Conservation (phyloP, 1,139 yeast genomes). For the Yamadazyma taylorii region DNA sequence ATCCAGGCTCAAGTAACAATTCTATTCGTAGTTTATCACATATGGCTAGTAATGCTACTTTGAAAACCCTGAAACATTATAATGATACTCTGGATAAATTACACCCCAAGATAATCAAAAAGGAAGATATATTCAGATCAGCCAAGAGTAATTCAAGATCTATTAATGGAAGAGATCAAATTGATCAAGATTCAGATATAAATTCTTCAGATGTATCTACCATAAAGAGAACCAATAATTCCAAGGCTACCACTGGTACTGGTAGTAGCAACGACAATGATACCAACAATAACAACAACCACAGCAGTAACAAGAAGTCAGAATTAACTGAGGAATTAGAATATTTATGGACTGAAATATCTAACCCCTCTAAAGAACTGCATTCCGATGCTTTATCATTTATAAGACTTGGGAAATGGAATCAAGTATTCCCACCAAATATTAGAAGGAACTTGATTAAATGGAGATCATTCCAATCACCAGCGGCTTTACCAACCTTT, state of each 20-base stretch:
- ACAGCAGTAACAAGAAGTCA: no score
- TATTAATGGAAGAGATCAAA: constrained; percentile 6
- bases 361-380: constrained; percentile 66
- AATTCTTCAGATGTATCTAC: constrained; percentile 9
- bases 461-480: constrained; percentile 91
- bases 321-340: constrained; percentile 21
- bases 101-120: constrained; percentile 13
- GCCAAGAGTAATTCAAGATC: constrained; percentile 10
- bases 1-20: constrained; percentile 8
- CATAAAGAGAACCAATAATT: no score
- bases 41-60: constrained; percentile 2
- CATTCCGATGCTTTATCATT: constrained; percentile 41
- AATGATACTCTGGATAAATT: constrained; percentile 2
- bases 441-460: constrained; percentile 69
- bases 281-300: no score
- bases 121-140: constrained; percentile 16
- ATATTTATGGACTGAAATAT: constrained; percentile 63
- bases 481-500: constrained; percentile 86
- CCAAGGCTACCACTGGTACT: no score
- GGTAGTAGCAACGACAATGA: no score
- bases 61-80: constrained; percentile 2
- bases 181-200: constrained; percentile 7
- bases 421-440: constrained; percentile 76
- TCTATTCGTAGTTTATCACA: constrained; percentile 14
- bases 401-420: constrained; percentile 67